Base-by-base conservation (phyloP, 1,284 basidiomycete genomes). In the Ganoderma meredithae region DNA sequence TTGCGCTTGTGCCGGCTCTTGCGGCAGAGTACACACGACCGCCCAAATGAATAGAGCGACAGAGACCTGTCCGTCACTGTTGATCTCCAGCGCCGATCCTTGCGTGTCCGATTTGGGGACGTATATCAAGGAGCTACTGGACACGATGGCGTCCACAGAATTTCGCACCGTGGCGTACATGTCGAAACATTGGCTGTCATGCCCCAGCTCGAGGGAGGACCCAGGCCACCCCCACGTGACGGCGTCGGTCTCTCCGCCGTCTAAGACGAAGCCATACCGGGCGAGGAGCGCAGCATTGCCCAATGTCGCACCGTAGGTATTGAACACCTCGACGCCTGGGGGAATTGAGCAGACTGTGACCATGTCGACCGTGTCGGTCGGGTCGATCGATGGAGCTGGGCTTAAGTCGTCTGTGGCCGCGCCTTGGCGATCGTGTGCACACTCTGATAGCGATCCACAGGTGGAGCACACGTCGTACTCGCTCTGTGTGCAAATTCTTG, bases 401-500 rank as follows among this genome's bases (percentile, higher is more conserved):
- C 2, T 8, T 13, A n/a, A 6, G n/a, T 27, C n/a, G n/a, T 58
- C 55, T 19, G 17, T 3, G 10, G 22, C 13, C 6, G 15, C 25
- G 31, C 72, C 76, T 13, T 81, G 80, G 39, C 73, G 72, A 77
- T 97, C 95, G 78, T 97, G 95, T 15, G 79, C 73, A 75, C 96
- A 98, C 75, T 89, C 85, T 6, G 81, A 74, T 8, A 95, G 78
- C 1, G 91, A 90, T 15, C 96, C 96, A 76, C 96, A 98, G 61
- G 81, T 79, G 19, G 88, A 82, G 76, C 96, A 97, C 17, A 97
- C 96, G 78, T 92, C 88, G 76, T 89, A 93, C 73, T 97, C 95
- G 65, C 88, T 92, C 88, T 95, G 76, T 56, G 74, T 68, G 74
- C 68, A 44, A 33, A 39, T 31, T n/a, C 39, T 27, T 33, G 44